Evolutionary conservation across 2,329 filamentous ascomycete genomes (phyloP).

Genomic region (Diaporthe sp.): DNA sequence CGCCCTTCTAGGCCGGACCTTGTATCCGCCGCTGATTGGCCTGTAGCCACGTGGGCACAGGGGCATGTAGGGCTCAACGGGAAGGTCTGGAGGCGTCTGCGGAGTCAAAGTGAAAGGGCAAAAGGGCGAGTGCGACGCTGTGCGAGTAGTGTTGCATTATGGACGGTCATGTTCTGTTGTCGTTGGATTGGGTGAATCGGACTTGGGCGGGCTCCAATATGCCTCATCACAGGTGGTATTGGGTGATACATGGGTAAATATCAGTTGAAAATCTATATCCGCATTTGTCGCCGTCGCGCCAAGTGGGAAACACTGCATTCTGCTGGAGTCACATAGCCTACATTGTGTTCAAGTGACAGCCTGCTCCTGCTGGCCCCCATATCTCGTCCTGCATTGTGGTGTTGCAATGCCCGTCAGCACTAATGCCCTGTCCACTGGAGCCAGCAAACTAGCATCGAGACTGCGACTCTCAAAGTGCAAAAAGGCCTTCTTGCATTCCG

Average conservation of each 20-base stretch:
- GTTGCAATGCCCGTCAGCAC: slow-evolving; percentile 9
- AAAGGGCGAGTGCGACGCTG: background rate
- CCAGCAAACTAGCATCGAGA: background rate
- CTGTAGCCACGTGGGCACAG: background rate
- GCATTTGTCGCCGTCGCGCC: background rate
- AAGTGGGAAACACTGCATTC: background rate
- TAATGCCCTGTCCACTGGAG: background rate
- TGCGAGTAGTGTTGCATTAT: background rate
- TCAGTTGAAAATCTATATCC: background rate
- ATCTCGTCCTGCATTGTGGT: background rate
- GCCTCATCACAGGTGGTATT: background rate
- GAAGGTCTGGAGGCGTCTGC: background rate
- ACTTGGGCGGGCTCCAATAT: background rate
- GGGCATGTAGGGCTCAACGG: background rate
- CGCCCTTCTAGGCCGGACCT: background rate
- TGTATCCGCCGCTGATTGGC: background rate
- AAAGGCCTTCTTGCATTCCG: background rate
- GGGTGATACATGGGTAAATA: background rate
- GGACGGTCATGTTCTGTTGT: background rate
- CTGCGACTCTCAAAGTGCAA: background rate
- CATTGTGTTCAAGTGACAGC: slow-evolving; percentile 3
- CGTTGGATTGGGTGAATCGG: slow-evolving; percentile 1
- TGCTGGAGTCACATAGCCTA: background rate
- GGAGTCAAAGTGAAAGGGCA: background rate
- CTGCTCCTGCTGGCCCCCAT: background rate